Conservation (phyloP, 225 moss, liverwort and hornwort genomes). For the Pseudoscleropodium purum region DNA sequence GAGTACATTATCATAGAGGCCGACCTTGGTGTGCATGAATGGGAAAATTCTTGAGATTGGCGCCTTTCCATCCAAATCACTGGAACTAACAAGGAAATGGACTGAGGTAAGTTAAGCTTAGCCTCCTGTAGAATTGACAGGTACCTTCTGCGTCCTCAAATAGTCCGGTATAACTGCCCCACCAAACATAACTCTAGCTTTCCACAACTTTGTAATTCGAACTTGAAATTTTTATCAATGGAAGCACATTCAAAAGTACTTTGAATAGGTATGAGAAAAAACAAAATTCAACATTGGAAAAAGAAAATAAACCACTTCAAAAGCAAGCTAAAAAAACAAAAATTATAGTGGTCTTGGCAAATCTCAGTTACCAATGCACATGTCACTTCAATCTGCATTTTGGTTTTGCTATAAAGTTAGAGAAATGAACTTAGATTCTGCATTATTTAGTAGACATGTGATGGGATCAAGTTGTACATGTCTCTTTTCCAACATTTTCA, state of each 20-base stretch:
- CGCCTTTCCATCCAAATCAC: neutral
- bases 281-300: neutral
- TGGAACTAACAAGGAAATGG: neutral
- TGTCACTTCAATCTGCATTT: neutral
- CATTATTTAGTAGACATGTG: neutral
- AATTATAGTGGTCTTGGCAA: neutral
- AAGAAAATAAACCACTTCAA: neutral
- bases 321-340: neutral
- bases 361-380: neutral
- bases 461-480: neutral
- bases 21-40: neutral
- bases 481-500: neutral
- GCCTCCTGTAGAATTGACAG: neutral
- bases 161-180: neutral
- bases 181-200: neutral
- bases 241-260: neutral
- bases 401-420: neutral
- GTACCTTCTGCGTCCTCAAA: no score
- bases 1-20: neutral
- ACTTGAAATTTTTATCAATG: neutral
- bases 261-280: neutral
- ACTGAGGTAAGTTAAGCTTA: neutral
- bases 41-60: neutral
- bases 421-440: fast-evolving
- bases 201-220: neutral